A percentile compares a stretch with the other conserved stretches of the same genome.
These are phyloP conservation scores for Phaffomyces opuntiae DNA, from an alignment of 805 yeast genomes.

Conservation along the genomic window DNA sequence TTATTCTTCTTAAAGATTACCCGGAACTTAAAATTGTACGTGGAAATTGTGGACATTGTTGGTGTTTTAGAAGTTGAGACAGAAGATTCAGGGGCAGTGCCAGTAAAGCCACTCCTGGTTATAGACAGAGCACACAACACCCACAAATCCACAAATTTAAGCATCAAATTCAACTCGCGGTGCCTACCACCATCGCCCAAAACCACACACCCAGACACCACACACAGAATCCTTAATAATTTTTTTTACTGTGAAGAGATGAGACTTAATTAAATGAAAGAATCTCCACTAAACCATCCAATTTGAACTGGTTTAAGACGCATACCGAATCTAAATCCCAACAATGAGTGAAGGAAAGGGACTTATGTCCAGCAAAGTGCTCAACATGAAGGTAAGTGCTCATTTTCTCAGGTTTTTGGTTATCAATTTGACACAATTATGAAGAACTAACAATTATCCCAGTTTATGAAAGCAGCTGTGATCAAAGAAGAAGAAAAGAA, in stretches of 20 bases:
- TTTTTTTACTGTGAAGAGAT: not conserved
- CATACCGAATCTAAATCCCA: not conserved
- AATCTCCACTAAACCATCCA: too few relatives aligned
- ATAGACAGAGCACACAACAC: too few relatives aligned
- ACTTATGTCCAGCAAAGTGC: constrained; percentile 56
- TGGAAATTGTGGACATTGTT: too few relatives aligned
- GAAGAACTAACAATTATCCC: not conserved
- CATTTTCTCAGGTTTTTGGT: not conserved
- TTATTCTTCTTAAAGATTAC: not conserved
- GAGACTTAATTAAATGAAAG: too few relatives aligned
- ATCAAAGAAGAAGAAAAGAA: constrained; percentile 27
- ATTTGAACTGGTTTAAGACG: not conserved
- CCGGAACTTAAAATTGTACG: not conserved
- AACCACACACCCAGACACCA: not conserved
- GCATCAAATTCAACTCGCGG: too few relatives aligned
- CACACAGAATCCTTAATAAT: not conserved
- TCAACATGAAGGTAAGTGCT: constrained; percentile 55
- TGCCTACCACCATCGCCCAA: not conserved
- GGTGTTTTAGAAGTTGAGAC: too few relatives aligned
- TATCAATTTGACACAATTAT: not conserved
- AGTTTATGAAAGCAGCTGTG: constrained; percentile 50
- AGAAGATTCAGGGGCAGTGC: too few relatives aligned
- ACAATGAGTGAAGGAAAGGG: constrained; percentile 9
- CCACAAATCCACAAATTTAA: too few relatives aligned
- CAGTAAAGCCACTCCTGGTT: too few relatives aligned